Evolutionary conservation across 176 grass and related monocot genomes (phyloP).

Genomic region (Zoysia japonica): DNA sequence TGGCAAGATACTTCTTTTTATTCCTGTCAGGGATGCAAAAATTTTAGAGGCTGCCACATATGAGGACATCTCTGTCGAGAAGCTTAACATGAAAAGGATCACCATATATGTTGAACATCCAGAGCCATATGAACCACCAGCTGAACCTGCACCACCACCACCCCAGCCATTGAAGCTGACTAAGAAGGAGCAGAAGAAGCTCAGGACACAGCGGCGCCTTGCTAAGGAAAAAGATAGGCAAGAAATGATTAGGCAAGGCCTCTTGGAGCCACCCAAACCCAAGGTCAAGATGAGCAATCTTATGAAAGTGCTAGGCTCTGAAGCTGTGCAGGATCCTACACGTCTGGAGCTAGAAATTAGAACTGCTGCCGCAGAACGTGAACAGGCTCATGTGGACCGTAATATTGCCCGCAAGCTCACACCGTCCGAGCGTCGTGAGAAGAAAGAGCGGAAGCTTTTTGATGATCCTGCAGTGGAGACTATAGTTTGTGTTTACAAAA

Average conservation of each 20-base stretch:
- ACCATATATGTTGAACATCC: slow-evolving; percentile 93
- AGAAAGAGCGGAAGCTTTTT: slow-evolving; percentile 89
- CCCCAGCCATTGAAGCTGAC: slow-evolving; percentile 95
- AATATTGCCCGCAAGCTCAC: slow-evolving; percentile 93
- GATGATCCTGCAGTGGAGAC: slow-evolving; percentile 77
- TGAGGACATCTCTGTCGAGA: slow-evolving; percentile 57
- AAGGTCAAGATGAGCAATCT: slow-evolving; percentile 99
- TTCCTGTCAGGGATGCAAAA: slow-evolving; percentile 74
- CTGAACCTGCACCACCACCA: slow-evolving; percentile 75
- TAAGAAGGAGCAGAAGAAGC: slow-evolving; percentile 97
- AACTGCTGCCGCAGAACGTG: slow-evolving; percentile 90
- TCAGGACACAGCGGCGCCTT: slow-evolving; percentile 91
- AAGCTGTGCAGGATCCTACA: slow-evolving; percentile 94
- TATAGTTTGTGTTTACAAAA: slow-evolving; percentile 85
- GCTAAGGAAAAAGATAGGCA: slow-evolving; percentile 98
- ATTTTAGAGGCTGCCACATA: slow-evolving; percentile 61
- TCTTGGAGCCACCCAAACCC: slow-evolving; percentile 90
- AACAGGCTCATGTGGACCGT: slow-evolving; percentile 90
- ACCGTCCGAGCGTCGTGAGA: slow-evolving; percentile 80
- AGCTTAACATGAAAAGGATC: slow-evolving; percentile 84
- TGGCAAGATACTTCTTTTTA: neutral
- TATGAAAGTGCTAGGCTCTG: slow-evolving; percentile 93
- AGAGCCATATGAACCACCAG: slow-evolving; percentile 81
- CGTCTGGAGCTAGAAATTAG: slow-evolving; percentile 89
- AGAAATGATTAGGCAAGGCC: slow-evolving; percentile 99